Conservation (phyloP, 495 filamentous ascomycete species). For the Platismatia glauca region DNA sequence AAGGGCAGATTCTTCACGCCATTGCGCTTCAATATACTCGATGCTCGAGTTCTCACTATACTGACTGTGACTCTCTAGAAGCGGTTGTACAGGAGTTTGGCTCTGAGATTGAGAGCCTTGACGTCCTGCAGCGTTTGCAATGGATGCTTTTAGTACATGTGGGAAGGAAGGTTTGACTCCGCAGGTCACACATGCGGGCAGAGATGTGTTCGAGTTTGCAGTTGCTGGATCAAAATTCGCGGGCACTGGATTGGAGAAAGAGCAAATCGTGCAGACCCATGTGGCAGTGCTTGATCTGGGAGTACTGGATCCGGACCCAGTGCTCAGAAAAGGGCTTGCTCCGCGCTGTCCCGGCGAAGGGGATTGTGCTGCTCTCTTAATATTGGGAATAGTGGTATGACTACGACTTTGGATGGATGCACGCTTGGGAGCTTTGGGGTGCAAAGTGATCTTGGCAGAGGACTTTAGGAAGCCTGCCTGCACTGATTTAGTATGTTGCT, state of each 20-base stretch:
- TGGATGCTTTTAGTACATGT: conserved; percentile 74
- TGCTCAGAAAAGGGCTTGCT: conserved; percentile 41
- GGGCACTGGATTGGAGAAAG: conserved; percentile 90
- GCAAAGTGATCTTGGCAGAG: conserved; percentile 82
- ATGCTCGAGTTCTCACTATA: conserved; percentile 10
- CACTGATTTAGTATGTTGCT: conserved; percentile 18
- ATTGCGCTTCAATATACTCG: conserved; percentile 8
- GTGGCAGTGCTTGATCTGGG: conserved; percentile 51
- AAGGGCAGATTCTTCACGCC: conserved; percentile 15
- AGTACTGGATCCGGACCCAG: conserved; percentile 37
- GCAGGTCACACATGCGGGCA: conserved; percentile 85
- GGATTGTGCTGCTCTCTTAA: conserved; percentile 27
- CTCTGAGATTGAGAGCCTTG: conserved; percentile 29
- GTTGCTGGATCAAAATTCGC: conserved; percentile 82
- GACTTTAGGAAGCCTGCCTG: conserved; percentile 93
- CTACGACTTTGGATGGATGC: conserved; percentile 39
- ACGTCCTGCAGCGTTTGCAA: conserved; percentile 54
- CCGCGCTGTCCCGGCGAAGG: conserved; percentile 38
- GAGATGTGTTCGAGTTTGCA: conserved; percentile 61
- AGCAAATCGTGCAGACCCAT: conserved; percentile 98
- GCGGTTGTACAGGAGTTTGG: conserved; percentile 17
- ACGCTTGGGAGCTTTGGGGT: conserved; percentile 62
- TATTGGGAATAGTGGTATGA: conserved; percentile 10
- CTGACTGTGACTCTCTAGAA: conserved; percentile 17
- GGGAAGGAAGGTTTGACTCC: conserved; percentile 85